Base-by-base conservation (phyloP, 176 grass and related monocot species). In the Secale cereale region DNA sequence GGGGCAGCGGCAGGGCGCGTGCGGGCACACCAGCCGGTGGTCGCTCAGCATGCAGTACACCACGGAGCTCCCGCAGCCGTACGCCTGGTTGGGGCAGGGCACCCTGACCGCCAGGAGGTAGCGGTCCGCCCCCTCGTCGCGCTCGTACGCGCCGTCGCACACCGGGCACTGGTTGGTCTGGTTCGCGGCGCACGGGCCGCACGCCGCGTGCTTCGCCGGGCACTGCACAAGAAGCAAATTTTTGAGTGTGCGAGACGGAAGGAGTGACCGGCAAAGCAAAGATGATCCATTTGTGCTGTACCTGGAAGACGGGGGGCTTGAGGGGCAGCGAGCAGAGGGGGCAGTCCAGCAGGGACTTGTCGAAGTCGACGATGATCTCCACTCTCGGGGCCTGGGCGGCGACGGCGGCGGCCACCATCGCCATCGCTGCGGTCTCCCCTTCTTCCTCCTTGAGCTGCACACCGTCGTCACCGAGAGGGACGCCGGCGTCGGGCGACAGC, bases 11-110 rank as follows among this genome's bases (percentile, higher is more conserved):
- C 61, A 64, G 12, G 61, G 61, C 1, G 61, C 61, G 12, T 64
- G 61, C 26, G 61, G 25, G 61, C 61, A 64, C 61, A 64, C 61
- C 12, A 64, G 61, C 4, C 14, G 61, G 61, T 64, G 61, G 26
- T 64, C 61, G 26, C 12, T 13, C 5, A 0, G 12, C 26, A 29
- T 10, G 61, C 62, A 65, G 62, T 65, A 52, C 48, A 52, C 48
- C 48, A 84, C 41, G 40, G 72, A 65, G 41, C 2, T 1, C 41
- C 6, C 27, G 72, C 82, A 84, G 8, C 82, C 72, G 73, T 77
- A 54, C 3, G 22, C 3, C 83, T 77, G 23, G 83, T 40, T 40
- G 22, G 83, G 83, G 83, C 83, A 85, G n/a, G 72, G 30, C n/a
- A 85, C 83, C 31, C 43, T 37, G 15, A 73, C 83, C 14, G 61